Conservation (phyloP, 2,329 filamentous ascomycete genomes). For the Talaromyces pinophilus region DNA sequence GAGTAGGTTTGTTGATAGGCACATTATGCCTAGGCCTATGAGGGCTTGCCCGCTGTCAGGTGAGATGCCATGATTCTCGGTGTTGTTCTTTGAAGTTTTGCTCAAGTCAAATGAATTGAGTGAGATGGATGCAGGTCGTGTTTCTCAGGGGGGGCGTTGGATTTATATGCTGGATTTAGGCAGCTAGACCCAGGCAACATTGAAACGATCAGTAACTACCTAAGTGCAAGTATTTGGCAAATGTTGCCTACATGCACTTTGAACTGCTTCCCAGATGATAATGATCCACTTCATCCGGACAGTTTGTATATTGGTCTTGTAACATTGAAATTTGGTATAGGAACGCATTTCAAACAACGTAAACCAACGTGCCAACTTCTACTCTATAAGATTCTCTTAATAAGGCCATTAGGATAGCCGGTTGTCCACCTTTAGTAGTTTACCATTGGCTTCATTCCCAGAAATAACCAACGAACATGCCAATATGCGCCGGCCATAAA, state of each 20-base stretch:
- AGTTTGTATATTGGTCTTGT: background rate
- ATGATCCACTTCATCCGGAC: background rate
- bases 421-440: no score
- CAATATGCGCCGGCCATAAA: no score
- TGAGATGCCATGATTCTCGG: background rate
- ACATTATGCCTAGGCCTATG: slow-evolving; percentile 1
- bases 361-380: no score
- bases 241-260: background rate
- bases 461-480: no score
- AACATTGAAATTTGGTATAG: background rate
- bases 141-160: background rate
- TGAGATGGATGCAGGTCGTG: no score
- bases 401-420: no score
- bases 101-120: background rate
- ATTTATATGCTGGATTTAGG: background rate
- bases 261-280: background rate
- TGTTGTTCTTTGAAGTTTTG: background rate
- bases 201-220: background rate
- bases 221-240: background rate
- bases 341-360: background rate
- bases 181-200: background rate
- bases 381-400: no score
- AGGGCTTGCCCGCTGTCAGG: background rate
- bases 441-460: no score
- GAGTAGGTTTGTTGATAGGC: background rate